Percentiles rank a stretch among this genome's conserved stretches.
Conservation (phyloP, 495 filamentous ascomycete species). For the Podospora pseudopauciseta region DNA sequence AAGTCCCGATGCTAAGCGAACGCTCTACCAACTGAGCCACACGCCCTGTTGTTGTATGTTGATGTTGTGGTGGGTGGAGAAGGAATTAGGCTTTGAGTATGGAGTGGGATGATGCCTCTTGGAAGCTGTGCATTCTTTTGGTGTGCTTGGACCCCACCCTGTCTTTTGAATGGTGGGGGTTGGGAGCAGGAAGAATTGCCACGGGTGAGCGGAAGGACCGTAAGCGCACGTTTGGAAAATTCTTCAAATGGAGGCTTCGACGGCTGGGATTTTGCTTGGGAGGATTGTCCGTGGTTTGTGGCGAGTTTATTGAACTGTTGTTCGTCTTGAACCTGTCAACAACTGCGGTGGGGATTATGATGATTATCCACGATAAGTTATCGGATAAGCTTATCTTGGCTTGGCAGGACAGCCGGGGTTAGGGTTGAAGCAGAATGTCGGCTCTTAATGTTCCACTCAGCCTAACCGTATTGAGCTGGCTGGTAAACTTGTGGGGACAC, state of each 20-base stretch:
- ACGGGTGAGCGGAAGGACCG: neutral
- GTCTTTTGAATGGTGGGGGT: neutral
- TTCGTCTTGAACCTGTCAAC: neutral
- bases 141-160: too few species aligned
- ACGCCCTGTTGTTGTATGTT: slow-evolving; percentile 13
- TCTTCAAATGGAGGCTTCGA: neutral
- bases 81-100: neutral
- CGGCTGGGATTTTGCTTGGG: neutral
- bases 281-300: neutral
- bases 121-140: too few species aligned
- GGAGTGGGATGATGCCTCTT: neutral
- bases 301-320: neutral
- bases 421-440: neutral
- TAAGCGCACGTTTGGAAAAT: neutral
- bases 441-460: neutral
- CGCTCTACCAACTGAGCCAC: slow-evolving; percentile 25
- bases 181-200: neutral
- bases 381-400: neutral
- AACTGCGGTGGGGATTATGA: neutral
- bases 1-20: slow-evolving; percentile 11
- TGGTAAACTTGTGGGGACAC: neutral
- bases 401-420: neutral
- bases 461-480: neutral
- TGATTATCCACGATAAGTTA: neutral
- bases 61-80: neutral